Percentiles rank a stretch among this genome's conserved stretches.
These are phyloP conservation scores for Didymella lethalis DNA, from an alignment of 2,329 filamentous ascomycete genomes.

Conservation along the genomic window DNA sequence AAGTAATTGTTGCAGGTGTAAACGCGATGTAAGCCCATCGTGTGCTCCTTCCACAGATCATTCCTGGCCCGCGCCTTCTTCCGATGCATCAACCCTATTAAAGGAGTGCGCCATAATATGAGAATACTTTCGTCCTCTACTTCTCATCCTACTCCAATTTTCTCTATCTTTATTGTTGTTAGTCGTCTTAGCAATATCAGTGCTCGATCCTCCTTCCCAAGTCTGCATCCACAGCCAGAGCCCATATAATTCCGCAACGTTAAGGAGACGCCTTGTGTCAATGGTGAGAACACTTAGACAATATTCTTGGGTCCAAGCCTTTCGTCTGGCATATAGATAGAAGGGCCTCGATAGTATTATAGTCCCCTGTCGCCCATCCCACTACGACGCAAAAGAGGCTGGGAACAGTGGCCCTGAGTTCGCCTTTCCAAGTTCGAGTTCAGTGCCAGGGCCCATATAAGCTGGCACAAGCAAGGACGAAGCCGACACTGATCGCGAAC, in stretches of 20 bases:
- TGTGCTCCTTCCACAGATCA: background rate
- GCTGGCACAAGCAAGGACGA: background rate
- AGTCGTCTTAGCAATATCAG: background rate
- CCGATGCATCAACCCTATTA: background rate
- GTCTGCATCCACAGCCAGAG: background rate
- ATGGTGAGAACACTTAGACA: background rate
- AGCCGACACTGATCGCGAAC: background rate
- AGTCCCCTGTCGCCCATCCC: too few species aligned
- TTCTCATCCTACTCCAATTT: background rate
- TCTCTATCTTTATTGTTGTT: background rate
- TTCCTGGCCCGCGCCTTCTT: background rate
- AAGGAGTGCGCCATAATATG: background rate
- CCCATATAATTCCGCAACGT: background rate
- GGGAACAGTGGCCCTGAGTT: too few species aligned
- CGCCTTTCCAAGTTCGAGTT: too few species aligned
- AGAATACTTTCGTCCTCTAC: background rate
- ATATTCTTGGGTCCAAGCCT: too few species aligned
- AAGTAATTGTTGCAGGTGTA: too few species aligned
- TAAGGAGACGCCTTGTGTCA: background rate
- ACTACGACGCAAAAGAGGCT: too few species aligned
- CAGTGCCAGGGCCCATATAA: background rate
- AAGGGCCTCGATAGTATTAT: too few species aligned
- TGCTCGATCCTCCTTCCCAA: background rate
- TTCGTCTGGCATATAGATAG: too few species aligned
- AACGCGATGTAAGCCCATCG: too few species aligned